These are phyloP conservation scores for Moringa oleifera DNA, from an alignment of 345 rosid genomes.

Conservation along the genomic window DNA sequence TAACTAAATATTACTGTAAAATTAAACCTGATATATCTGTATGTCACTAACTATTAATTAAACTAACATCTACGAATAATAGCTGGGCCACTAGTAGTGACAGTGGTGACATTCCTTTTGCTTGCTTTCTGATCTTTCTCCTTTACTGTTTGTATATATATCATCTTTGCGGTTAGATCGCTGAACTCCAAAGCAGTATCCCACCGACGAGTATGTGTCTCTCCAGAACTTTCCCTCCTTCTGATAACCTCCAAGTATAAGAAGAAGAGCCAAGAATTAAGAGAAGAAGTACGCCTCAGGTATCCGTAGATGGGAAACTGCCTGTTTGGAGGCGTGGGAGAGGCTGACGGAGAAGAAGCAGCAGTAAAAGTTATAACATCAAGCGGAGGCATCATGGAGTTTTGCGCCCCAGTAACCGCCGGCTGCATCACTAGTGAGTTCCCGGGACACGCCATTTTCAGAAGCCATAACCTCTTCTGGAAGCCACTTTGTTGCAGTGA, in stretches of 20 bases:
- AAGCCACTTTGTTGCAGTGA: conserved; percentile 42
- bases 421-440: conserved; percentile 47
- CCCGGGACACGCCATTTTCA: conserved; percentile 57
- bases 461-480: conserved; percentile 43
- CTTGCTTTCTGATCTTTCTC: neutral
- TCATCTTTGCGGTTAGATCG: neutral
- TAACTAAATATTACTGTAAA: too few relatives aligned
- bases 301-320: conserved; percentile 62
- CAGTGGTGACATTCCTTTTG: neutral
- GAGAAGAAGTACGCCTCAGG: neutral
- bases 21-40: too few relatives aligned
- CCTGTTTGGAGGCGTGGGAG: conserved; percentile 64
- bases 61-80: too few relatives aligned
- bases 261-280: neutral
- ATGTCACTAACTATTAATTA: too few relatives aligned
- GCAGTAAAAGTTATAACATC: conserved; percentile 43
- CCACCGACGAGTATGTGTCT: conserved; percentile 31
- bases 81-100: neutral
- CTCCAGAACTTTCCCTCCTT: conserved; percentile 10
- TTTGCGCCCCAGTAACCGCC: conserved; percentile 49
- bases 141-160: neutral
- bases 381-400: conserved; percentile 60
- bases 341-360: conserved; percentile 16
- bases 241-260: conserved; percentile 10
- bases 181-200: conserved; percentile 22